A percentile compares a stretch with the other conserved stretches of the same genome.
These are phyloP conservation scores for Arthrobotrys conoides DNA, from an alignment of 2,329 filamentous ascomycete species.

Conservation along the genomic window DNA sequence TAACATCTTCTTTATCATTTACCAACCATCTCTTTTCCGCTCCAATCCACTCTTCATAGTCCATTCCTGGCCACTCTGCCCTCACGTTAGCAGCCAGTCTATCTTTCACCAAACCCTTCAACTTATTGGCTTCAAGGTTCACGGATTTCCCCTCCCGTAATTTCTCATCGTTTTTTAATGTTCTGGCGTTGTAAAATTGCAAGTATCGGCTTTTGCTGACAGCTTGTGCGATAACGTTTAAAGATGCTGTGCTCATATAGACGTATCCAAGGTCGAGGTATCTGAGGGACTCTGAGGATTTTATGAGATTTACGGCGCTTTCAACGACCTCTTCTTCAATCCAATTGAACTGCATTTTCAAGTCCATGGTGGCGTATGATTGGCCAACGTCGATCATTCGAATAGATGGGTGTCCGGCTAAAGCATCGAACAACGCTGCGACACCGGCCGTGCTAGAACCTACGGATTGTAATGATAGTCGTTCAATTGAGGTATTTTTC, in stretches of 20 bases:
- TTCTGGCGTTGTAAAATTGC: slow-evolving; percentile 47
- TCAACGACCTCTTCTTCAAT: slow-evolving; percentile 67
- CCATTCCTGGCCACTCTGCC: slow-evolving; percentile 36
- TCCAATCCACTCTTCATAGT: slow-evolving; percentile 46
- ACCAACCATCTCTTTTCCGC: slow-evolving; percentile 68
- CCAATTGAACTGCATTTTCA: slow-evolving; percentile 70
- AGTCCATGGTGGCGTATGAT: slow-evolving; percentile 69
- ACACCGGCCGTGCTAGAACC: slow-evolving; percentile 67
- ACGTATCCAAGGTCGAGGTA: slow-evolving; percentile 69
- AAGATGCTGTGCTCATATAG: slow-evolving; percentile 56
- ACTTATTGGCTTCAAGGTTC: slow-evolving; percentile 31
- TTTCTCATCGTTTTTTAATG: slow-evolving; percentile 32
- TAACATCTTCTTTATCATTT: slow-evolving; percentile 67
- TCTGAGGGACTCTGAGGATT: slow-evolving; percentile 65
- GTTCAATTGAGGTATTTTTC: slow-evolving; percentile 66
- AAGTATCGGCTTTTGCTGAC: slow-evolving; percentile 35
- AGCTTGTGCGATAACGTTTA: slow-evolving; percentile 42
- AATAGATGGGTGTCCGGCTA: slow-evolving; percentile 65
- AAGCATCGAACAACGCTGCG: slow-evolving; percentile 65
- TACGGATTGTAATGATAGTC: slow-evolving; percentile 67
- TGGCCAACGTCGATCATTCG: slow-evolving; percentile 69
- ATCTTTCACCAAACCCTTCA: slow-evolving; percentile 24
- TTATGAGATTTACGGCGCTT: slow-evolving; percentile 66
- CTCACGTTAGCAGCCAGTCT: slow-evolving; percentile 34
- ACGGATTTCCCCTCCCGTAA: slow-evolving; percentile 29